Conservation (phyloP, 305 asterid species). For the Petunia hybrid region DNA sequence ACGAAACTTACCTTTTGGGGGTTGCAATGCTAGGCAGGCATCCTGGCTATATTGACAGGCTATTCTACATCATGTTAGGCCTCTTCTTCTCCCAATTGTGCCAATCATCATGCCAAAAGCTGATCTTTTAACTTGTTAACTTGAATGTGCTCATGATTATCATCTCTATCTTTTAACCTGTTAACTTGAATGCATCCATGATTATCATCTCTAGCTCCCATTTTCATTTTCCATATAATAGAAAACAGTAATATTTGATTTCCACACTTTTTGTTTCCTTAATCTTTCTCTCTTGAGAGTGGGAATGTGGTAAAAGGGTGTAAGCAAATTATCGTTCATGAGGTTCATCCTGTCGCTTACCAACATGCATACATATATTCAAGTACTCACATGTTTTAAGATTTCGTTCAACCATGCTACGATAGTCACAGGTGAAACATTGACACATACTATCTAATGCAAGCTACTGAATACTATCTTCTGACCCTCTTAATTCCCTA, state of each 20-base stretch:
- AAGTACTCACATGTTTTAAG: not conserved
- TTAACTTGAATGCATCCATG: not conserved
- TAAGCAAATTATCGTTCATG: not conserved
- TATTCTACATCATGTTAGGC: conserved; percentile 25
- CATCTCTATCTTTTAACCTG: not conserved
- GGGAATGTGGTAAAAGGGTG: not conserved
- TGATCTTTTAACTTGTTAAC: not conserved
- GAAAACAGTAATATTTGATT: not conserved
- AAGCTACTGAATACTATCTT: not conserved
- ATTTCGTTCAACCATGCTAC: not conserved
- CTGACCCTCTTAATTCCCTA: not conserved
- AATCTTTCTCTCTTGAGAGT: not conserved
- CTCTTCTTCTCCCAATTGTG: conserved; percentile 20
- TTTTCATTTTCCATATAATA: not conserved
- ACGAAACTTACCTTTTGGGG: not conserved
- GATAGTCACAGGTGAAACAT: not conserved
- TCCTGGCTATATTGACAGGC: conserved; percentile 32
- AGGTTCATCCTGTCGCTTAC: not conserved
- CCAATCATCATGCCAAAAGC: not conserved
- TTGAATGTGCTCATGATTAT: not conserved
- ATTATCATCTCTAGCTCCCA: not conserved
- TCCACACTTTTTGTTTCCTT: not conserved
- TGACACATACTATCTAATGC: not conserved
- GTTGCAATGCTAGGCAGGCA: conserved; percentile 24
- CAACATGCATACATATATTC: not conserved